Evolutionary conservation across 169 alveolate genomes (phyloP), one percentile per base, ranked within the genome.

Genomic region (Eimeria necatrix): DNA sequence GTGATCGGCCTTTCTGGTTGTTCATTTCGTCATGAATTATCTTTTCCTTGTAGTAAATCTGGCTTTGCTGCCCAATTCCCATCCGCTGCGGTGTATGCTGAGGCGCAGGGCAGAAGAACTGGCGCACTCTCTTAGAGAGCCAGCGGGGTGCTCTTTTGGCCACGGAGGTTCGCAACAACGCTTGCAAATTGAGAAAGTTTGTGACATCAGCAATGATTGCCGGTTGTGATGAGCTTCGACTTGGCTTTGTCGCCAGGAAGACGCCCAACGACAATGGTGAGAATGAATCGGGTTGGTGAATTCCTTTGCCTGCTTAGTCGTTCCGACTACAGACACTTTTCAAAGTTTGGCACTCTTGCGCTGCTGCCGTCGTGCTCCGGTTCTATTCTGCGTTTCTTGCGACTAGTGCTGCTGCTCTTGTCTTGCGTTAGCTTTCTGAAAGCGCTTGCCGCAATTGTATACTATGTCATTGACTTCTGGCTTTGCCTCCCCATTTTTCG

Each of bases 131-230:
- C 18, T 61, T 96, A 71, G 95, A 96, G 71, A 94, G 95, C 4
- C 96, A 96, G 78, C 80, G 95, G n/a, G 97, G 96, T 22, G 97
- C 97, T 10, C 94, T 94, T 76, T 80, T 96, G 60, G 96, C 96
- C 16, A 94, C 97, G 22, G 96, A 96, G 51, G 90, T 94, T 9
- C 96, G 98, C 41, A 98, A 98, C 95, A 98, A 98, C 96, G 98
- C 99, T 4, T 96, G 98, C 51, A 97, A 98, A 89, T 96, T 98
- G 92, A 97, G 97, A 94, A 96, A 98, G 59, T 98, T 97, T 93
- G 98, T 98, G n/a, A 98, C 98, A 4, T 97, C 97, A 71, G 99
- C 99, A 70, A 85, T 96, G 52, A 95, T 98, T 64, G 97, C 98
- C 74, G 98, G 99, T n/a, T 98, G 99, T 88, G 98, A 97, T 68